Base-by-base conservation (phyloP, 2,329 filamentous ascomycete species). In the Stagonosporopsis chrysanthemi region DNA sequence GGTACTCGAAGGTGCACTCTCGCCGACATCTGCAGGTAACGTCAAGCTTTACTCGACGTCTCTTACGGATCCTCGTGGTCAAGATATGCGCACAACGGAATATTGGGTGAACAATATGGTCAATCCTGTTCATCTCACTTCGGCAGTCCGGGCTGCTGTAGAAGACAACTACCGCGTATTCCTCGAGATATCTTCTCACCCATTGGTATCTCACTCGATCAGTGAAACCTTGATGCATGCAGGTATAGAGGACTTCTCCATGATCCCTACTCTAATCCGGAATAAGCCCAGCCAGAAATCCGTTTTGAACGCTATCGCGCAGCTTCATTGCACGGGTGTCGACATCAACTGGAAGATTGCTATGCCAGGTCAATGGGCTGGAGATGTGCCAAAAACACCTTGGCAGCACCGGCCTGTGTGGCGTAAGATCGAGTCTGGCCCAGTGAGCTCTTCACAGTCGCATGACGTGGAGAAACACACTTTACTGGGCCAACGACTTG, bases 81-180 rank as follows among this genome's bases (percentile, higher is more conserved):
- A 60, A 39, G 63, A 19, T n/a, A 47, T 60, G 6, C 67, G 75
- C 17, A 68, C 71, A 41, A 61, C 55, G 15, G 61, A 64, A 4
- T 79, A 79, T 58, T 79, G 77, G 77, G 57, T 70, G 5, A 60
- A 69, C 14, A 79, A 79, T 59, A 78, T 77, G 71, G 52, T 78
- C 12, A 68, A 64, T 4, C 76, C 73, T 6, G 78, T 77, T 14
- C 64, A 62, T 24, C 70, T 80, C 24, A 74, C 64, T 1, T 58
- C 61, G 6, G 75, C 78, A 2, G 63, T 80, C 4, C 50, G 66
- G 8, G 68, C 71, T 23, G 75, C 75, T 1, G 64, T 69, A 6
- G 66, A 73, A 3, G 79, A 80, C 48, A 74, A 73, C 2, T 74
- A 70, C 51, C 62, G 74, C 6, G 14, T 76, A 0, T 80, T 80